phyloP scores from a whole-genome alignment of 2,329 filamentous ascomycete species.

The Rasamsonia emersonii region DNA sequence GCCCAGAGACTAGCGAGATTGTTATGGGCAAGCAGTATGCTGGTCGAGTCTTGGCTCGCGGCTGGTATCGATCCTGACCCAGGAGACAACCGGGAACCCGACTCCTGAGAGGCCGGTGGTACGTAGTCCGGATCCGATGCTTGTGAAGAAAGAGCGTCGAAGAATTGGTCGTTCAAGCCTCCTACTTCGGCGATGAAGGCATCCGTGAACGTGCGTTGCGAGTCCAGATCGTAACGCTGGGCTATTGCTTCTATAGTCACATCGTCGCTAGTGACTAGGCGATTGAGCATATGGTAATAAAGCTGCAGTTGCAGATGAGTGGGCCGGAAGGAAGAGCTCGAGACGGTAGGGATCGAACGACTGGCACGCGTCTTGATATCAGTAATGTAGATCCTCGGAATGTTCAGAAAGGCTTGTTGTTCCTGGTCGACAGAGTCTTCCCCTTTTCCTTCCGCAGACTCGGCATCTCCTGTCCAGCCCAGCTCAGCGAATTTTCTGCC shows the following conservation, averaged over 20 bases:
- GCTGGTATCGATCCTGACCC: no score
- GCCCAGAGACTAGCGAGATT: conserved; percentile 52
- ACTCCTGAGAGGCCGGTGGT: conserved; percentile 5
- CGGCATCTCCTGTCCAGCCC: conserved; percentile 13
- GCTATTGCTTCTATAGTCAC: conserved; percentile 64
- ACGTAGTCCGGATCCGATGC: conserved; percentile 21
- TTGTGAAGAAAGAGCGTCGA: conserved; percentile 36
- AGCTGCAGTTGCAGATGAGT: conserved; percentile 82
- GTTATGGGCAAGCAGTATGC: conserved; percentile 50
- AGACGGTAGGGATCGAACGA: conserved; percentile 51
- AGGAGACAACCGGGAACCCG: conserved; percentile 10
- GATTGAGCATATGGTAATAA: conserved; percentile 76
- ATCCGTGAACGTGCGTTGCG: conserved; percentile 62
- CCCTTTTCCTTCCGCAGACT: conserved; percentile 8
- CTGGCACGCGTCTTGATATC: conserved; percentile 78
- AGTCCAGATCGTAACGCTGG: conserved; percentile 60
- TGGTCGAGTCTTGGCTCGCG: conserved; percentile 38
- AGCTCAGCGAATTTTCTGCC: conserved; percentile 27
- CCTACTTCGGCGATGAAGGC: conserved; percentile 68
- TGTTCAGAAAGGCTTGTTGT: conserved; percentile 13
- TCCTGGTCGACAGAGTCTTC: conserved; percentile 5
- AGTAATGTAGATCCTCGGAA: conserved; percentile 58
- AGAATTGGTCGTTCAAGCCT: conserved; percentile 58
- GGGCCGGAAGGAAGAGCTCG: conserved; percentile 57
- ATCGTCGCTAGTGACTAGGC: conserved; percentile 57